phyloP scores from a whole-genome alignment of 2,329 filamentous ascomycete species.

The Phialophora expanda region DNA sequence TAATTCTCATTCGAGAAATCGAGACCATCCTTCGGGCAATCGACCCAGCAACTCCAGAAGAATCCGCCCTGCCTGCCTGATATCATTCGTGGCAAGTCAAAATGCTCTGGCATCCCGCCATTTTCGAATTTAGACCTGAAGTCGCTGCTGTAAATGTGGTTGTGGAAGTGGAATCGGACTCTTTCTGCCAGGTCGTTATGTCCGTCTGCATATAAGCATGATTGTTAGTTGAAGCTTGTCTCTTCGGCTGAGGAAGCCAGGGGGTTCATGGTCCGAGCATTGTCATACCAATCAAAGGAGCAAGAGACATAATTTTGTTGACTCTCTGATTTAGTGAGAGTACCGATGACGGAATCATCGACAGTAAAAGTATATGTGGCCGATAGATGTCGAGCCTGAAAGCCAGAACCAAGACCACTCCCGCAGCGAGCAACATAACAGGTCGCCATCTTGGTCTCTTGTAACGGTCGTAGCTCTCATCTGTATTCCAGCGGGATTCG shows the following conservation, averaged over 20 bases:
- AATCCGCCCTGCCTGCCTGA: slow-evolving; percentile 71
- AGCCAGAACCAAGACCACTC: not conserved
- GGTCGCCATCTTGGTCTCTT: slow-evolving; percentile 11
- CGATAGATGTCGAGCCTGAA: slow-evolving; percentile 6
- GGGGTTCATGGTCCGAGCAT: not conserved
- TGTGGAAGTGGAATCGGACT: slow-evolving; percentile 69
- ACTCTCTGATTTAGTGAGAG: slow-evolving; percentile 47
- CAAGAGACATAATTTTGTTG: slow-evolving; percentile 51
- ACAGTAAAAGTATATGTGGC: slow-evolving; percentile 3
- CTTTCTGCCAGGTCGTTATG: slow-evolving; percentile 84
- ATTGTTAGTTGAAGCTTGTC: not conserved
- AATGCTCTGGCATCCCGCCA: slow-evolving; percentile 70
- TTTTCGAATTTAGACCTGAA: slow-evolving; percentile 76
- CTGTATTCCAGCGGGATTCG: not conserved
- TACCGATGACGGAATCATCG: slow-evolving; percentile 17
- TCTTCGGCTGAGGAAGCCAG: not conserved
- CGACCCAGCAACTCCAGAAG: slow-evolving; percentile 88
- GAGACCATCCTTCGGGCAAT: slow-evolving; percentile 70
- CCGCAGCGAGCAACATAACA: slow-evolving; percentile 5
- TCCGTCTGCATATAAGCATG: slow-evolving; percentile 57
- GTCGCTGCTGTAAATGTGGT: slow-evolving; percentile 74
- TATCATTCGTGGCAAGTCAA: slow-evolving; percentile 77
- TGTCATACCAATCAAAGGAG: slow-evolving; percentile 56
- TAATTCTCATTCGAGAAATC: slow-evolving; percentile 40
- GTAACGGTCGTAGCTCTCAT: slow-evolving; percentile 18